These are phyloP conservation scores for Lotmaria passim DNA, from an alignment of 208 protist species.

Conservation along the genomic window DNA sequence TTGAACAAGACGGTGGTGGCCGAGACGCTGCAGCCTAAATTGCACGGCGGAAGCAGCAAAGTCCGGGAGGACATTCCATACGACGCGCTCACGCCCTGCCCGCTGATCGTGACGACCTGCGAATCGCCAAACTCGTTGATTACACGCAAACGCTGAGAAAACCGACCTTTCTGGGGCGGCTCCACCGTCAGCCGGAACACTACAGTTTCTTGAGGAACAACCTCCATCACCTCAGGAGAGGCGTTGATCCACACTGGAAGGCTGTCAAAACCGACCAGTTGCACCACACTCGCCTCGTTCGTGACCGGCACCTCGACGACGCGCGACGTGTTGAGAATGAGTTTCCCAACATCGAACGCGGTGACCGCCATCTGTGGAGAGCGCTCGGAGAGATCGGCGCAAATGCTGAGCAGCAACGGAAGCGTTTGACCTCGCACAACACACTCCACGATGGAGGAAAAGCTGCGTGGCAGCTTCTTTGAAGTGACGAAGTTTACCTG, in stretches of 20 bases:
- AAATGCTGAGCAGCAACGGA: conserved; percentile 20
- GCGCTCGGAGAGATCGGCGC: conserved; percentile 19
- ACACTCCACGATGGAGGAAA: conserved; percentile 27
- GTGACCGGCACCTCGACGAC: conserved; percentile 29
- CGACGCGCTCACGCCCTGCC: conserved; percentile 15
- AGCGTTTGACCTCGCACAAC: conserved; percentile 34
- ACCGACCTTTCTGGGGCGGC: conserved; percentile 31
- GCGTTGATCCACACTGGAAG: conserved; percentile 26
- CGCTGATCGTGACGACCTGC: conserved; percentile 25
- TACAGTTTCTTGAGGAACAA: conserved; percentile 24
- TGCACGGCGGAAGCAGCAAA: conserved; percentile 34
- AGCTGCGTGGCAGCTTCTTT: conserved; percentile 24
- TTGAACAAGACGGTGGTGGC: conserved; percentile 42
- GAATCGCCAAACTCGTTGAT: conserved; percentile 39
- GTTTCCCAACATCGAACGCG: conserved; percentile 14
- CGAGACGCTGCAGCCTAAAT: conserved; percentile 30
- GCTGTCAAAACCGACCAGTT: conserved; percentile 32
- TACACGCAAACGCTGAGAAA: conserved; percentile 34
- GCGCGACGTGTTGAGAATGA: conserved; percentile 18
- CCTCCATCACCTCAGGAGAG: conserved; percentile 20
- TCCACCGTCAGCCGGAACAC: conserved; percentile 29
- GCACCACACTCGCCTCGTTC: conserved; percentile 31
- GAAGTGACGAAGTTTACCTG: conserved; percentile 40
- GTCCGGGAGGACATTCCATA: conserved; percentile 31
- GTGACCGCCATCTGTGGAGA: conserved; percentile 12